These are phyloP conservation scores for Zopfia rhizophila DNA, from an alignment of 2,329 filamentous ascomycete species.

Conservation along the genomic window DNA sequence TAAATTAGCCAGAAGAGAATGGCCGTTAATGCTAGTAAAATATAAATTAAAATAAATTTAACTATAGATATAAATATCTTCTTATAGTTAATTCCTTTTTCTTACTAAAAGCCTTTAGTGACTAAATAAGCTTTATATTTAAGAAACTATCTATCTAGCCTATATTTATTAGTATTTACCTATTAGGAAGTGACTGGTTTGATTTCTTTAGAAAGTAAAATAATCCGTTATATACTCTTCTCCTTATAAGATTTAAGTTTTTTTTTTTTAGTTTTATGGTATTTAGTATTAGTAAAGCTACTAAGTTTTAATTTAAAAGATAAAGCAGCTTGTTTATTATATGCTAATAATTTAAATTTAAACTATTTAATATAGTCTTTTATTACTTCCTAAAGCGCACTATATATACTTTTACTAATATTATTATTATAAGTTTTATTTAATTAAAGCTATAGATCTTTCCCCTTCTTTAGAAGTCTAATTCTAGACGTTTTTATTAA, in stretches of 20 bases:
- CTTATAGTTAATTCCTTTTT: too few species aligned
- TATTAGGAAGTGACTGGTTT: background rate
- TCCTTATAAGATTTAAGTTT: slow-evolving; percentile 4
- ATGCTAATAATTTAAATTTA: slow-evolving; percentile 2
- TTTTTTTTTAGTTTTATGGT: slow-evolving; percentile 4
- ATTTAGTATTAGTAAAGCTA: slow-evolving; percentile 2
- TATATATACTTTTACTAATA: background rate
- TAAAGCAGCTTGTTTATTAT: background rate
- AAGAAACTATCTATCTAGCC: too few species aligned
- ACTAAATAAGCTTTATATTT: too few species aligned
- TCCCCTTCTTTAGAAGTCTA: too few species aligned
- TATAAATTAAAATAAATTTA: too few species aligned
- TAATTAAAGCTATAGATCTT: background rate
- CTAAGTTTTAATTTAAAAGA: background rate
- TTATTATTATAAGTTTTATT: background rate
- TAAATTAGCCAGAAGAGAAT: too few species aligned
- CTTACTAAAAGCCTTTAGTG: too few species aligned
- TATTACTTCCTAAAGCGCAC: background rate
- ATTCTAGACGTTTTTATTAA: too few species aligned
- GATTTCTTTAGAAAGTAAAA: slow-evolving; percentile 1
- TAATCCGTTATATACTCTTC: slow-evolving; percentile 2
- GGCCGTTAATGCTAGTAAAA: too few species aligned
- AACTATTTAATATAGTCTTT: background rate
- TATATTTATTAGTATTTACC: slow-evolving; percentile 1
- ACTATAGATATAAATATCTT: too few species aligned